Evolutionary conservation across 192 early-diverging fungal species (phyloP), one percentile per base, ranked within the genome.

Genomic region (Linnemannia schmuckeri): DNA sequence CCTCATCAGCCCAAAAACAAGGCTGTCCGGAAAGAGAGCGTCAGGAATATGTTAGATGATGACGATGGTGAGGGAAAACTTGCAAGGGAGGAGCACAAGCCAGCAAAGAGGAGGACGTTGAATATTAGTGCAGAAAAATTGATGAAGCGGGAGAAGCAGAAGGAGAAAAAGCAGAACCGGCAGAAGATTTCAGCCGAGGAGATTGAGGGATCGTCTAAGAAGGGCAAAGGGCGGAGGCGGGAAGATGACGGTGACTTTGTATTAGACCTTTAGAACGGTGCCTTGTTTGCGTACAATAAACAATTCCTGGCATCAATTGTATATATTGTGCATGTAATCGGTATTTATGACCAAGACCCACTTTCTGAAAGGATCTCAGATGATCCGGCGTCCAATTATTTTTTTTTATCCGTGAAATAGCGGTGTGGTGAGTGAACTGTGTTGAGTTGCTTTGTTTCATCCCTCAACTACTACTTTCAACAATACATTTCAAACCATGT

Each of bases 1-100:
- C 96, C 96, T 75, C 94, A 96, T 76, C 55, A 42, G 37, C 93
- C 96, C 9, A 95, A 95, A 70, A 93, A 91, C 44, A 87, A 77
- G 37, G 76, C 85, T 9, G 80, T 87, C 20, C 61, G 80, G 61
- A 87, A 87, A 37, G 76, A 78, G 13, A 42, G 46, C 17, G 78
- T 80, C 7, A 61, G 74, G 47, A 78, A 84, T 6, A 72, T 76
- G 61, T 27, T 63, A 15, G 79, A 73, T 35, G 79, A 35, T 13
- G 82, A 68, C 20, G 57, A 37, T 33, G 54, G 20, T 9, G 57
- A 30, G 5, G 82, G 12, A 18, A 71, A 37, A 13, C 15, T 54
- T n/a, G 70, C 2, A 70, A 70, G 70, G 8, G 46, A 42, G 1
- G 69, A 72, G 33, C 42, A 15, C 0, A 76, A 82, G 47, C 70